Conservation (phyloP, 768 basidiomycete species). For the Auricularia cornea region DNA sequence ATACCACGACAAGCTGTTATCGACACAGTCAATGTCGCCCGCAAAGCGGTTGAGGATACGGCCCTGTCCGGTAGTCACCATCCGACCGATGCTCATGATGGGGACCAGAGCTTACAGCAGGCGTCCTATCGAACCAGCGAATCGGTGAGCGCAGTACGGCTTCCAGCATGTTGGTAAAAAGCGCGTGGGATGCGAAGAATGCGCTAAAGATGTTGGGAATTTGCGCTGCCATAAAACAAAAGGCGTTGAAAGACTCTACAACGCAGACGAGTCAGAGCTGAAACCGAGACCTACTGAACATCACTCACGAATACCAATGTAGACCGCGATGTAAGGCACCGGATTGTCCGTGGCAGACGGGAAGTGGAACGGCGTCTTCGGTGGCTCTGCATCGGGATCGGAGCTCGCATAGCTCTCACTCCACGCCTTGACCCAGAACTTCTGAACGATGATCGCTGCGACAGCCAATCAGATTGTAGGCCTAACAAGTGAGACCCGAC, state of each 20-base stretch:
- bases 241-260: not conserved
- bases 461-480: too few species aligned
- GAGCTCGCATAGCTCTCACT: not conserved
- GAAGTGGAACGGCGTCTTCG: not conserved
- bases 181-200: slow-evolving; percentile 14
- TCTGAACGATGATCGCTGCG: not conserved
- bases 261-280: not conserved
- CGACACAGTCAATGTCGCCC: slow-evolving; percentile 21
- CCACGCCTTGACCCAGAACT: not conserved
- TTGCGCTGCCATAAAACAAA: not conserved
- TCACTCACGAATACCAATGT: not conserved
- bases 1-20: slow-evolving; percentile 16
- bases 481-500: not conserved
- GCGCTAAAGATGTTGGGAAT: slow-evolving; percentile 1
- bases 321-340: not conserved
- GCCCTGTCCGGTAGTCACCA: not conserved
- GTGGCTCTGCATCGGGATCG: not conserved
- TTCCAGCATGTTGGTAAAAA: slow-evolving; percentile 14
- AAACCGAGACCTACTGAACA: not conserved
- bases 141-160: slow-evolving; percentile 15
- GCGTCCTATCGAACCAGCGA: slow-evolving; percentile 22
- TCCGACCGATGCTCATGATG: not conserved
- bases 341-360: not conserved
- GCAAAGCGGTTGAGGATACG: not conserved
- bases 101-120: slow-evolving; percentile 12